phyloP scores from a whole-genome alignment of 305 asterid species.

The Andrographis paniculata region DNA sequence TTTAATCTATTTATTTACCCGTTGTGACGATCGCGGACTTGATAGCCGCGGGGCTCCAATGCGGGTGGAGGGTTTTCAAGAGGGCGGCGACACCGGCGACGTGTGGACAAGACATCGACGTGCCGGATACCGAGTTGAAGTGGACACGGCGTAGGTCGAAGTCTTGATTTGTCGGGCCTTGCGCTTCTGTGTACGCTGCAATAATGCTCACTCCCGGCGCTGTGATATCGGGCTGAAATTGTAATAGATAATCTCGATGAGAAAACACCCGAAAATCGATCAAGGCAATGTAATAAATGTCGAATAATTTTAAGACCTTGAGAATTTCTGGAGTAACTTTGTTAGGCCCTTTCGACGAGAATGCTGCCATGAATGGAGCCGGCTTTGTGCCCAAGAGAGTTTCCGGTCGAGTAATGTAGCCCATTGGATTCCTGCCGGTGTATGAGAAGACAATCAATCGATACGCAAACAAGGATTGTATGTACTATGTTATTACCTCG shows the following conservation, averaged over 20 bases:
- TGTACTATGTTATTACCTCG: constrained; percentile 44
- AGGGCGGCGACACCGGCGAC: constrained; percentile 77
- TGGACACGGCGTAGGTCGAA: constrained; percentile 46
- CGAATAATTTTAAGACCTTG: constrained; percentile 38
- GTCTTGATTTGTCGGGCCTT: constrained; percentile 53
- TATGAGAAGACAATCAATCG: too few relatives aligned
- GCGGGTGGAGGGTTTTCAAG: constrained; percentile 67
- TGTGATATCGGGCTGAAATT: constrained; percentile 79
- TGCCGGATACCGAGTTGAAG: constrained; percentile 65
- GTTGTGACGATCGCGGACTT: constrained; percentile 81
- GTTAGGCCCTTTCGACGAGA: constrained; percentile 81
- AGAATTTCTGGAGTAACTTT: constrained; percentile 66
- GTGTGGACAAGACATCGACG: constrained; percentile 96
- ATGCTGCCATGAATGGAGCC: constrained; percentile 93
- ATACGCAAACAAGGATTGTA: too few relatives aligned
- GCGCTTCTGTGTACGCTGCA: constrained; percentile 69
- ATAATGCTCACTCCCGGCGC: constrained; percentile 88
- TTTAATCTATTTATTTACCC: constrained; percentile 28
- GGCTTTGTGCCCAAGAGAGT: constrained; percentile 65
- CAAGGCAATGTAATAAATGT: not conserved
- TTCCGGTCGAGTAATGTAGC: constrained; percentile 42
- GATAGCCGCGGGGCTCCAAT: constrained; percentile 93
- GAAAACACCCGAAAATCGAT: not conserved
- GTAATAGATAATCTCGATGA: not conserved
- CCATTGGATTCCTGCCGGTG: constrained; percentile 44